These are phyloP conservation scores for Colletotrichum karsti DNA, from an alignment of 2,329 filamentous ascomycete genomes.

Conservation along the genomic window DNA sequence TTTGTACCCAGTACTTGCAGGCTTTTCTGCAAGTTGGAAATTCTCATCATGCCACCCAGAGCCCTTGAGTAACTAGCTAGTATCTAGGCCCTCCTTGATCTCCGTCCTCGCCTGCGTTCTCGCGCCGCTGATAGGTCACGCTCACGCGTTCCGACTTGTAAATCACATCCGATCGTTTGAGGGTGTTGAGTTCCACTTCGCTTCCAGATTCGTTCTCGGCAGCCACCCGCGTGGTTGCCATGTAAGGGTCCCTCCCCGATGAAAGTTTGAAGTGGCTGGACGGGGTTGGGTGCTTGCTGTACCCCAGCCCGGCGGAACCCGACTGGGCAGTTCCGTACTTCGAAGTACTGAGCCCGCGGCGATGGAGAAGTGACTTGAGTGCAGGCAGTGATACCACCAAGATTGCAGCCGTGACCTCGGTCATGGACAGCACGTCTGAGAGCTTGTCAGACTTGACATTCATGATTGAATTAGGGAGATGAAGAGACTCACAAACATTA, in stretches of 20 bases:
- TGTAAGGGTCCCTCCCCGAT: slow-evolving; percentile 30
- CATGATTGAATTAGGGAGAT: no score
- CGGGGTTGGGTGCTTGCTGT: slow-evolving; percentile 15
- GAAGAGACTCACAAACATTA: slow-evolving; percentile 31
- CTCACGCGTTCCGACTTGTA: slow-evolving; percentile 33
- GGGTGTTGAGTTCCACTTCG: slow-evolving; percentile 31
- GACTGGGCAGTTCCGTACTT: slow-evolving; percentile 16
- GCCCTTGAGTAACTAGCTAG: background rate
- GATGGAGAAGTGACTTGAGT: slow-evolving; percentile 31
- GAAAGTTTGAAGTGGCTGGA: slow-evolving; percentile 31
- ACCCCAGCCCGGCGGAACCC: slow-evolving; percentile 6
- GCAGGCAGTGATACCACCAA: slow-evolving; percentile 32
- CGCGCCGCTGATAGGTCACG: slow-evolving; percentile 30
- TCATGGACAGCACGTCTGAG: slow-evolving; percentile 32
- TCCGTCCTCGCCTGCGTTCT: background rate
- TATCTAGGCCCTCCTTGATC: background rate
- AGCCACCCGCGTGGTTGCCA: slow-evolving; percentile 15
- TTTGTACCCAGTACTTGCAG: background rate
- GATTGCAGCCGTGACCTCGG: slow-evolving; percentile 32
- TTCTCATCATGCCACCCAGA: background rate
- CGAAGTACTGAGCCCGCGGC: slow-evolving; percentile 19
- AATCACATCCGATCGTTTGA: slow-evolving; percentile 27
- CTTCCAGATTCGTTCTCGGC: slow-evolving; percentile 29
- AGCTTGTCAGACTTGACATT: background rate
- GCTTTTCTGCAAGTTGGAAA: background rate